These are phyloP conservation scores for Chrysophaeum taylorii DNA, from an alignment of 352 stramenopile genomes.

Conservation along the genomic window DNA sequence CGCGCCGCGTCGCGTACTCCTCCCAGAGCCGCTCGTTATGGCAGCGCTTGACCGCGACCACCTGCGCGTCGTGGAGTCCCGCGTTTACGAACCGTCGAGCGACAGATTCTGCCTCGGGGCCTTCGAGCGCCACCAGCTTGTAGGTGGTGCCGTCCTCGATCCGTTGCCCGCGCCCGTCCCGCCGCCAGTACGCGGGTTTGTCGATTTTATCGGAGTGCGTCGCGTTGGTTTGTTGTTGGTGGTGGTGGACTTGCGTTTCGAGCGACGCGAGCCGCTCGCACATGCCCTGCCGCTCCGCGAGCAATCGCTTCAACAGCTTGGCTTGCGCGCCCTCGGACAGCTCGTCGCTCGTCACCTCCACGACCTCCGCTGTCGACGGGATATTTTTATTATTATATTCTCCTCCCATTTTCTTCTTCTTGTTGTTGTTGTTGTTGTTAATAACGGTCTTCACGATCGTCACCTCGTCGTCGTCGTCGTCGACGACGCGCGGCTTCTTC, in stretches of 20 bases:
- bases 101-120: constrained; percentile 1
- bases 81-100: not conserved
- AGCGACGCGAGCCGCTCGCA: not conserved
- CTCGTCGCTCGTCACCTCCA: no score
- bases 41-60: not conserved
- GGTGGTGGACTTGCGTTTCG: no score
- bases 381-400: no score
- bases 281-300: not conserved
- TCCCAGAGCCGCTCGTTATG: not conserved
- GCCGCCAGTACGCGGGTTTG: constrained; percentile 6
- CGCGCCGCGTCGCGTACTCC: not conserved
- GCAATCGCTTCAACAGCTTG: not conserved
- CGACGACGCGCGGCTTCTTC: no score
- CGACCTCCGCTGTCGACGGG: no score
- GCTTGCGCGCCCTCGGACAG: not conserved
- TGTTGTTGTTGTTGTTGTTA: no score
- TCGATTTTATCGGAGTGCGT: not conserved
- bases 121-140: not conserved
- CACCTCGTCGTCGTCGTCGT: no score
- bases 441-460: no score
- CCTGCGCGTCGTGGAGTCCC: not conserved
- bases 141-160: not conserved
- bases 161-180: constrained; percentile 1
- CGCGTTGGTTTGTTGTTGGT: not conserved
- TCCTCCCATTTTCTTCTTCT: no score